Evolutionary conservation across 208 protist genomes (phyloP).

Genomic region (Leishmania amazonensis): DNA sequence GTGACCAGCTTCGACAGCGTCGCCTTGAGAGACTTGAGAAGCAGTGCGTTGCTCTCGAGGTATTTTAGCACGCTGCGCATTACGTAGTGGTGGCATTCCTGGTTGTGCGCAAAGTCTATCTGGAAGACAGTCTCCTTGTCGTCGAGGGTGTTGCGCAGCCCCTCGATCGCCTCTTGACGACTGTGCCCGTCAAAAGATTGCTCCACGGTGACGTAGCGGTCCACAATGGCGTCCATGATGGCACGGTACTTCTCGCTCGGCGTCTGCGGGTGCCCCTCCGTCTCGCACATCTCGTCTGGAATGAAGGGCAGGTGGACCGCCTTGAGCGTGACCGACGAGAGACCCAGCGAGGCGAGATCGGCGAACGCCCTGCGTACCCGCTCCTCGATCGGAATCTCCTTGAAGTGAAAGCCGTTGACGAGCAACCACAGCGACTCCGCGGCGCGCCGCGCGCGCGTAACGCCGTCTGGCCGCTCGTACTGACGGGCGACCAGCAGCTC

Average conservation of each 20-base stretch:
- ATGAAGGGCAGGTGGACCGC: conserved; percentile 59
- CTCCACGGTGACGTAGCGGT: conserved; percentile 79
- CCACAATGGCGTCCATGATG: conserved; percentile 62
- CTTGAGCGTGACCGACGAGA: conserved; percentile 68
- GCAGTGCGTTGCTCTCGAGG: conserved; percentile 57
- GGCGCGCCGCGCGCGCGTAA: conserved; percentile 58
- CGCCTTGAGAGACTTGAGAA: conserved; percentile 63
- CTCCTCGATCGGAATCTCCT: conserved; percentile 52
- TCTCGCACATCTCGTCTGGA: conserved; percentile 8
- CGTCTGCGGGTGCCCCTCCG: conserved; percentile 29
- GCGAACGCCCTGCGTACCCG: conserved; percentile 53
- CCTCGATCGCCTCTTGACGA: conserved; percentile 74
- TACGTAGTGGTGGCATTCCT: conserved; percentile 72
- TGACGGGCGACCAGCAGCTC: conserved; percentile 46
- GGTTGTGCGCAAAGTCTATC: conserved; percentile 78
- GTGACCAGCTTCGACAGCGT: conserved; percentile 55
- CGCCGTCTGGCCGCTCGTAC: conserved; percentile 66
- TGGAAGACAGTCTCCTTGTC: conserved; percentile 50
- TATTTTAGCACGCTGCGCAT: conserved; percentile 58
- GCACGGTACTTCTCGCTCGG: conserved; percentile 65
- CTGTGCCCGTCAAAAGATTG: conserved; percentile 59
- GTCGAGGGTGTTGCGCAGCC: conserved; percentile 46
- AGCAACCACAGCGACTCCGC: conserved; percentile 78
- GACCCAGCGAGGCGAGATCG: conserved; percentile 65
- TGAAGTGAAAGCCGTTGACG: conserved; percentile 69